Evolutionary conservation across 352 stramenopile genomes (phyloP).

Genomic region (Globisporangium polare): DNA sequence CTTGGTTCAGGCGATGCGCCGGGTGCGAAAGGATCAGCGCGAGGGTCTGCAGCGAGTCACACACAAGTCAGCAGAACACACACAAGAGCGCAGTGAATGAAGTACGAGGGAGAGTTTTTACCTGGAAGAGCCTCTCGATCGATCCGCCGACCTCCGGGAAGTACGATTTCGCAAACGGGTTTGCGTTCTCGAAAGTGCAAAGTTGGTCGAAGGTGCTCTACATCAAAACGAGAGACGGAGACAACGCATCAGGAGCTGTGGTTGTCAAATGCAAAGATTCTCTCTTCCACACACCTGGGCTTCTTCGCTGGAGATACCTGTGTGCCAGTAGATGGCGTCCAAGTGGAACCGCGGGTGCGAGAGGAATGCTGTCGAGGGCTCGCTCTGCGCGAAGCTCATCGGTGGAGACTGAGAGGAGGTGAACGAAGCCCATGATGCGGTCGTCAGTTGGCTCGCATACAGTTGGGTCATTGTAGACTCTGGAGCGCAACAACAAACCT

Average conservation of each 20-base stretch:
- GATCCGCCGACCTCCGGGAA: conserved; percentile 46
- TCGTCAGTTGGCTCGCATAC: neutral
- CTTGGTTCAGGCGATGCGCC: conserved; percentile 43
- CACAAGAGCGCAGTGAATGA: conserved; percentile 6
- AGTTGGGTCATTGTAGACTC: conserved; percentile 6
- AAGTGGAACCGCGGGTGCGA: conserved; percentile 28
- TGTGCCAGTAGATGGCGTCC: conserved; percentile 52
- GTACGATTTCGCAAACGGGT: conserved; percentile 43
- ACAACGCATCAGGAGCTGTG: neutral
- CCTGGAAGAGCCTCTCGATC: conserved; percentile 53
- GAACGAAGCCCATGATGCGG: neutral
- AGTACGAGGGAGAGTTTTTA: conserved; percentile 17
- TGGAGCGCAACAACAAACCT: neutral
- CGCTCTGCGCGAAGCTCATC: conserved; percentile 12
- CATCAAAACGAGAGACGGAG: neutral
- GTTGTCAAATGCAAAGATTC: neutral
- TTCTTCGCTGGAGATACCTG: conserved; percentile 21
- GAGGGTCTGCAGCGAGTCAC: conserved; percentile 23
- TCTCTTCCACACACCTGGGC: conserved; percentile 26
- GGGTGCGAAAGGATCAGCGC: conserved; percentile 43
- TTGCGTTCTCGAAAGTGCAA: conserved; percentile 39
- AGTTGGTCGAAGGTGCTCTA: conserved; percentile 39
- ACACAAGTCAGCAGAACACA: neutral
- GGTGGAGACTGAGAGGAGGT: conserved; percentile 17
- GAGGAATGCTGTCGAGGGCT: conserved; percentile 23